phyloP scores from a whole-genome alignment of 202 grass and related monocot genomes.

The Setaria italica region DNA sequence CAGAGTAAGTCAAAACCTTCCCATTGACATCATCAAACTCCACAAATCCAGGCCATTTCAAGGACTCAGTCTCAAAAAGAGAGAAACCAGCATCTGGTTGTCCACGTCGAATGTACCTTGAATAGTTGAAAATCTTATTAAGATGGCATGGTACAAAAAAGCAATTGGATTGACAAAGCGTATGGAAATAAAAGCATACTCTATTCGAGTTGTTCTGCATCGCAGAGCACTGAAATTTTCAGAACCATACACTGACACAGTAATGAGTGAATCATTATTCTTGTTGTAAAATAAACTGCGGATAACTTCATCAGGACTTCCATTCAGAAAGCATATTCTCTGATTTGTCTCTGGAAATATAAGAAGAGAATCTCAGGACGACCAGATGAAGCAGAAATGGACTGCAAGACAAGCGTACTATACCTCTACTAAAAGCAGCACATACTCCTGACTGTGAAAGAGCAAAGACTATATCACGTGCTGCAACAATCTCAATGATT shows the following conservation, averaged over 20 bases:
- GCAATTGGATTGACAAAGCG: not conserved
- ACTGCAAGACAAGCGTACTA: constrained; percentile 33
- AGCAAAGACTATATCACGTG: constrained; percentile 87
- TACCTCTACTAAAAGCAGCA: constrained; percentile 82
- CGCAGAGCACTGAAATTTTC: constrained; percentile 91
- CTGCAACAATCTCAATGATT: constrained; percentile 95
- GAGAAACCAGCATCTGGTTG: constrained; percentile 85
- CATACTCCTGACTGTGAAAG: constrained; percentile 88
- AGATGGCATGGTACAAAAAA: constrained; percentile 9
- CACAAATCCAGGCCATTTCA: constrained; percentile 99
- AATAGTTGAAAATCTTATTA: constrained; percentile 32
- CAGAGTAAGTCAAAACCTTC: constrained; percentile 89
- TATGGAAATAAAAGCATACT: constrained; percentile 57
- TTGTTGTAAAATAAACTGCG: constrained; percentile 98
- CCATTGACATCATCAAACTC: constrained; percentile 99
- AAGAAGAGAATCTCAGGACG: constrained; percentile 22
- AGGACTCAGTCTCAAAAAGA: constrained; percentile 88
- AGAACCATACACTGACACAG: constrained; percentile 89
- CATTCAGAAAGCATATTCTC: constrained; percentile 92
- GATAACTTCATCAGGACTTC: constrained; percentile 93
- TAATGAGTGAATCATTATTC: constrained; percentile 96
- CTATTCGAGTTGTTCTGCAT: constrained; percentile 89
- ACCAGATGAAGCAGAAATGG: not conserved
- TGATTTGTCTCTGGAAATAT: constrained; percentile 71
- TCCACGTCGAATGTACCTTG: constrained; percentile 82